Percentiles rank a stretch among this genome's conserved stretches.
Conservation (phyloP, 2,329 filamentous ascomycete genomes). For the Myriosclerotinia curreyana region DNA sequence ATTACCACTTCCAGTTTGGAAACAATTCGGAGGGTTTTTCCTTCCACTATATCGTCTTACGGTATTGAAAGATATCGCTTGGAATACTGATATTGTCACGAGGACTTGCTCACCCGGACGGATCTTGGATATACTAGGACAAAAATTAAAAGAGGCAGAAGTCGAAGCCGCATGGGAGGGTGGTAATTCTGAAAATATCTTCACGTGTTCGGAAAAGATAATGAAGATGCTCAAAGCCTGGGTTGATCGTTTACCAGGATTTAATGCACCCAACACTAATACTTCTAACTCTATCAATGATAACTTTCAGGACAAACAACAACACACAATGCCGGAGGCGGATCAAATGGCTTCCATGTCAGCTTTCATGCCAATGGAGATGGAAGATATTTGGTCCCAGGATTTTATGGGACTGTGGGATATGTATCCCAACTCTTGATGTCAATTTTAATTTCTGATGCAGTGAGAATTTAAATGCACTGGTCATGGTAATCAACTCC, state of each 20-base stretch:
- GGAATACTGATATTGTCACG: conserved; percentile 13
- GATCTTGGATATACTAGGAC: conserved; percentile 4
- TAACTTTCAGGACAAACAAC: conserved; percentile 2
- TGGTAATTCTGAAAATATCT: conserved; percentile 7
- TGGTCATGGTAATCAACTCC: background rate
- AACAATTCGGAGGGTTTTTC: conserved; percentile 10
- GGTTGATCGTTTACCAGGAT: conserved; percentile 11
- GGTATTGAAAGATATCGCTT: conserved; percentile 4
- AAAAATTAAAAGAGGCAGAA: background rate
- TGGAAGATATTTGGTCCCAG: conserved; percentile 11
- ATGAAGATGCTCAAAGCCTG: conserved; percentile 10
- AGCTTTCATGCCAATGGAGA: conserved; percentile 11
- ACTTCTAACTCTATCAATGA: conserved; percentile 1
- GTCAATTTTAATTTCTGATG: background rate
- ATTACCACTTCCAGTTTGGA: conserved; percentile 10
- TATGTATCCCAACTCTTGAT: conserved; percentile 15
- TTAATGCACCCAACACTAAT: conserved; percentile 6
- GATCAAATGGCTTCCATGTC: background rate
- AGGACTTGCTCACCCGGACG: background rate
- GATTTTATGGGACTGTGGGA: conserved; percentile 15
- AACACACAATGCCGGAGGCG: background rate
- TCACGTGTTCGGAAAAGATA: conserved; percentile 13
- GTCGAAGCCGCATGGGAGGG: conserved; percentile 3
- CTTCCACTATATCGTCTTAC: conserved; percentile 10
- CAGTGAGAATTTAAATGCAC: background rate